Evolutionary conservation across 164 flowering plant species (phyloP).

Genomic region (Santalum album): DNA sequence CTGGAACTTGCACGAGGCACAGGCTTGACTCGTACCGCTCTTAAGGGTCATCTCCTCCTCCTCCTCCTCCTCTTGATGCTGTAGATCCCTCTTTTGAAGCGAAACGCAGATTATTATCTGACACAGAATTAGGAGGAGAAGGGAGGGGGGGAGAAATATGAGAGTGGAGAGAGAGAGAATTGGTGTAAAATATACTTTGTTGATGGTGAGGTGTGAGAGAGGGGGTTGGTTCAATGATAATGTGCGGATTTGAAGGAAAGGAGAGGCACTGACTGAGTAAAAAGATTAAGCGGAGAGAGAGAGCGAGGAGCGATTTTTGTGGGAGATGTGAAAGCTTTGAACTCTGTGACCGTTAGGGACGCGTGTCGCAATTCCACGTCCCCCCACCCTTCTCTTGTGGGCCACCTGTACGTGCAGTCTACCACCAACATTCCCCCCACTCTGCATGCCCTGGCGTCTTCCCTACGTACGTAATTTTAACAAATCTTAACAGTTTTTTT

Average conservation of each 20-base stretch:
- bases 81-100: no score
- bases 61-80: neutral
- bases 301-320: neutral
- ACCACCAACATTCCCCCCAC: no score
- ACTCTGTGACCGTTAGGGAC: neutral
- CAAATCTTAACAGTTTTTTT: no score
- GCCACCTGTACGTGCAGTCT: no score
- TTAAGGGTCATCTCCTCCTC: constrained; percentile 35
- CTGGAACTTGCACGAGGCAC: constrained; percentile 66
- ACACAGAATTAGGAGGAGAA: neutral
- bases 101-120: no score
- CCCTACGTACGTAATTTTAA: no score
- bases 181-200: constrained; percentile 2
- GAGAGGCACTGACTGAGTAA: constrained; percentile 32
- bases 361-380: neutral
- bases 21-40: constrained; percentile 55
- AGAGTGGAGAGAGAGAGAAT: neutral
- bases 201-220: no score
- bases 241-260: constrained; percentile 14
- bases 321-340: neutral
- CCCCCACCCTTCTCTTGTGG: no score
- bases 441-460: no score
- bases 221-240: constrained; percentile 7
- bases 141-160: neutral
- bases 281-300: constrained; percentile 5